Conservation (phyloP, 352 stramenopile species). For the Pythium folliculosum region DNA sequence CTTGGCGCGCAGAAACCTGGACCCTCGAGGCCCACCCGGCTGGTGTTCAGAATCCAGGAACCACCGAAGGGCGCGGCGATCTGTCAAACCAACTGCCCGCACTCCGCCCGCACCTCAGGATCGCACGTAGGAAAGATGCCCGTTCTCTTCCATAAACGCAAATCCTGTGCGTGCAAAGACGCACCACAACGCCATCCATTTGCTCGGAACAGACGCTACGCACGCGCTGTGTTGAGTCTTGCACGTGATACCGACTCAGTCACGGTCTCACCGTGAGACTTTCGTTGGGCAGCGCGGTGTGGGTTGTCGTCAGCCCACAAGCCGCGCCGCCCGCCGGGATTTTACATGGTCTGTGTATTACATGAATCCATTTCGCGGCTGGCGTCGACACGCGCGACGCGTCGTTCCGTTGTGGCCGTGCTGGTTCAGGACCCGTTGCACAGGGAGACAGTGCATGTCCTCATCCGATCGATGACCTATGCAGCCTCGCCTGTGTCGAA, state of each 20-base stretch:
- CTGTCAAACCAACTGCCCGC: not conserved
- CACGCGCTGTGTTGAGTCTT: too few relatives aligned
- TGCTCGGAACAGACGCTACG: not conserved
- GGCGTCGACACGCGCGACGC: not conserved
- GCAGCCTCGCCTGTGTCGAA: too few relatives aligned
- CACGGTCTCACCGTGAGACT: not conserved
- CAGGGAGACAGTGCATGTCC: too few relatives aligned
- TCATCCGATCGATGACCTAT: too few relatives aligned
- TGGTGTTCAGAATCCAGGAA: not conserved
- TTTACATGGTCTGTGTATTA: slow-evolving; percentile 7
- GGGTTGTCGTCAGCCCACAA: too few relatives aligned
- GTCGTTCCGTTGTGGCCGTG: too few relatives aligned
- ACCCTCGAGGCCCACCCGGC: too few relatives aligned
- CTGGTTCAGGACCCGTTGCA: too few relatives aligned
- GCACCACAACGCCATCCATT: not conserved
- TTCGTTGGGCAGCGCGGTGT: not conserved
- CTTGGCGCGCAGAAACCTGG: not conserved
- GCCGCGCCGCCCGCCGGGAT: not conserved
- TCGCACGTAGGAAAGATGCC: not conserved
- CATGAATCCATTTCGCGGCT: slow-evolving; percentile 5
- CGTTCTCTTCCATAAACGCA: too few relatives aligned
- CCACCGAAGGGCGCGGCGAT: not conserved
- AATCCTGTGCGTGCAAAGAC: not conserved
- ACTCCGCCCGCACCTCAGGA: not conserved
- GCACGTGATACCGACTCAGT: too few relatives aligned